Conservation (phyloP, 345 rosid species). For the Raphanus sativus region DNA sequence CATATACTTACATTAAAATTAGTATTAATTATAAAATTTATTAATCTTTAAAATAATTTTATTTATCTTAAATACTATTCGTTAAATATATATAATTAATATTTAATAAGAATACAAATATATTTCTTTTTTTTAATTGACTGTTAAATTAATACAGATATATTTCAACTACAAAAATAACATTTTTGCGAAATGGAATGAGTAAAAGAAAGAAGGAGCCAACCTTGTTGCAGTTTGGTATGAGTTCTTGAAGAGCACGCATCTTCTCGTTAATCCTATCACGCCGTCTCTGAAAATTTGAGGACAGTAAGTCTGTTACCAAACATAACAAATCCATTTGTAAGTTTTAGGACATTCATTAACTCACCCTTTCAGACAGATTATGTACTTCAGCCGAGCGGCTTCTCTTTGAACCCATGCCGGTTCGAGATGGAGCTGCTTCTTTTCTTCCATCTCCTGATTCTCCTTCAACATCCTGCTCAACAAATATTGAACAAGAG, state of each 20-base stretch:
- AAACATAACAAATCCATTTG: slow-evolving; percentile 5
- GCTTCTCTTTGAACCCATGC: slow-evolving; percentile 67
- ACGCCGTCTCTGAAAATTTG: slow-evolving; percentile 63
- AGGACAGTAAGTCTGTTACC: slow-evolving; percentile 19
- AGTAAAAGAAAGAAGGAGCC: neutral
- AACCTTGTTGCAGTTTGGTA: slow-evolving; percentile 93
- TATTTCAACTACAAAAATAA: too few species aligned
- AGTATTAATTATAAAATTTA: too few species aligned
- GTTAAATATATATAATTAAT: too few species aligned
- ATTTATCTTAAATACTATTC: too few species aligned
- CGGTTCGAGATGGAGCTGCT: slow-evolving; percentile 43
- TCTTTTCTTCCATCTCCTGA: slow-evolving; percentile 48
- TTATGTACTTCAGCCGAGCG: slow-evolving; percentile 96
- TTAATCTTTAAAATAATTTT: too few species aligned
- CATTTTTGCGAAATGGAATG: neutral
- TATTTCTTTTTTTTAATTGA: too few species aligned
- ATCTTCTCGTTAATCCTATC: slow-evolving; percentile 94
- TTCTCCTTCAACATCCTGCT: slow-evolving; percentile 80
- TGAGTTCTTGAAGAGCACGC: slow-evolving; percentile 92
- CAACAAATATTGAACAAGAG: neutral
- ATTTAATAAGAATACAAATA: too few species aligned
- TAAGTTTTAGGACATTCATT: slow-evolving; percentile 1
- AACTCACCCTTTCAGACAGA: slow-evolving; percentile 91
- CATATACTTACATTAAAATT: too few species aligned
- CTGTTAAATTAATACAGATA: too few species aligned